Evolutionary conservation across 2,329 filamentous ascomycete genomes (phyloP), one percentile per base, ranked within the genome.

Genomic region (Penicillium janthinellum): DNA sequence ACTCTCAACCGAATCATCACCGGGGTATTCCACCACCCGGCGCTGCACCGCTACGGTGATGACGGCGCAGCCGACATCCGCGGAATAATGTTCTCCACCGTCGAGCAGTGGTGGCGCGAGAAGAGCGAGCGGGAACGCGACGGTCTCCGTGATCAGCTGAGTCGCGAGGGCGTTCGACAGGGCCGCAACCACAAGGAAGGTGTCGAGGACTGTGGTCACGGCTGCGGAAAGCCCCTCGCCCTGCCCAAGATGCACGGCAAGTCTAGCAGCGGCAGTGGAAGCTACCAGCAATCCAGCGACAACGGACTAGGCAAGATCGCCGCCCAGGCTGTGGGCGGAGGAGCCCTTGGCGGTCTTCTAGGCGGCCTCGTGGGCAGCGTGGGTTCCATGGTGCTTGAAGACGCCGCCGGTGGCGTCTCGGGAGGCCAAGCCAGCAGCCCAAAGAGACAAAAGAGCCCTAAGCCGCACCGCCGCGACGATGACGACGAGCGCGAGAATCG

Each of bases 21-120:
- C 51, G 92, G 91, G 61, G 88, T 96, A 38, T 86, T 97, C 75
- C 91, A 96, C 71, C 93, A 97, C 76, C 94, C 93, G 2, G 91
- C 92, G 50, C 88, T 92, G 67, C 88, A 90, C 58, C 78, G 87
- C 10, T 79, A 84, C 72, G 90, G 89, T 50, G 81, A 87, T 20
- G 89, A 92, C 70, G 90, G 89, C 11, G 87, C 87, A 12, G 71
- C 77, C 7, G 90, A 96, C 67, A 90, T 92, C 56, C 90, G 92
- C 57, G 75, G 81, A 31, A 79, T 87, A 66, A 94, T 96, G 87
- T 96, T 93, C 78, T 75, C 81, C n/a, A 87, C 88, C 17, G 88
- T 97, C 5, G 81, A 90, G 75, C 81, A 90, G 65, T 97, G 93
- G 93, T 97, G 93, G 93, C 74, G 79, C 42, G 79, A 84, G 56